phyloP scores from a whole-genome alignment of 2,329 filamentous ascomycete genomes.

The Arthrinium puccinioides region DNA sequence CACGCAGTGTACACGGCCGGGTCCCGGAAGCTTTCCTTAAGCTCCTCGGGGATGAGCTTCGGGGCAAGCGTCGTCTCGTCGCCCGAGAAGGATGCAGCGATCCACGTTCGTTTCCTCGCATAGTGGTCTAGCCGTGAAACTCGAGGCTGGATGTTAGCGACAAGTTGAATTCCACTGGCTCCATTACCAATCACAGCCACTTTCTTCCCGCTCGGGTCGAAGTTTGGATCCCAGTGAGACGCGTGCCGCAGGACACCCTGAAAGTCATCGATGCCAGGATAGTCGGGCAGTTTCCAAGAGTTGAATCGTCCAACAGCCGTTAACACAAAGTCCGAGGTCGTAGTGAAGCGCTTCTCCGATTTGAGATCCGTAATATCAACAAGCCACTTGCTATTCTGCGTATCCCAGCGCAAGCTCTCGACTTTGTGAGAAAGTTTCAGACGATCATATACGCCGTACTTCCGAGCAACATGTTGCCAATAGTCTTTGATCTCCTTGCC shows the following conservation, averaged over 20 bases:
- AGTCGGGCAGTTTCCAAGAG: slow-evolving; percentile 54
- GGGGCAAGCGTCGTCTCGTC: slow-evolving; percentile 47
- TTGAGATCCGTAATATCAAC: slow-evolving; percentile 35
- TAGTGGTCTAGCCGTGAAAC: slow-evolving; percentile 55
- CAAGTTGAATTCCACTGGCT: slow-evolving; percentile 51
- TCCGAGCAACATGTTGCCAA: slow-evolving; percentile 53
- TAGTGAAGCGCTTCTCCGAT: slow-evolving; percentile 26
- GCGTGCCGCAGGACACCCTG: slow-evolving; percentile 51
- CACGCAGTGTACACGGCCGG: slow-evolving; percentile 53
- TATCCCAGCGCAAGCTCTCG: slow-evolving; percentile 47
- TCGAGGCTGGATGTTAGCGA: slow-evolving; percentile 41
- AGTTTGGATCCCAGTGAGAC: slow-evolving; percentile 49
- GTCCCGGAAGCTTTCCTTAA: slow-evolving; percentile 49
- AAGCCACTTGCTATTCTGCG: slow-evolving; percentile 44
- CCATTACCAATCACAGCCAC: slow-evolving; percentile 59
- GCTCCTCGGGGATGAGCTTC: slow-evolving; percentile 45
- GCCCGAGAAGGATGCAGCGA: slow-evolving; percentile 54
- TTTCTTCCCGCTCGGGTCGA: slow-evolving; percentile 39
- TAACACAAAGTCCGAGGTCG: slow-evolving; percentile 53
- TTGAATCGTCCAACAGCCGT: slow-evolving; percentile 61
- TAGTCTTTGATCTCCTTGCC: slow-evolving; percentile 62
- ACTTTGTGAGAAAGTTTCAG: slow-evolving; percentile 50
- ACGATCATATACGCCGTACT: slow-evolving; percentile 57
- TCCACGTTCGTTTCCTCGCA: slow-evolving; percentile 59
- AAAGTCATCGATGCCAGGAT: slow-evolving; percentile 48